These are phyloP conservation scores for Synchytrium microbalum DNA, from an alignment of 371 early-diverging fungal species.

Conservation along the genomic window DNA sequence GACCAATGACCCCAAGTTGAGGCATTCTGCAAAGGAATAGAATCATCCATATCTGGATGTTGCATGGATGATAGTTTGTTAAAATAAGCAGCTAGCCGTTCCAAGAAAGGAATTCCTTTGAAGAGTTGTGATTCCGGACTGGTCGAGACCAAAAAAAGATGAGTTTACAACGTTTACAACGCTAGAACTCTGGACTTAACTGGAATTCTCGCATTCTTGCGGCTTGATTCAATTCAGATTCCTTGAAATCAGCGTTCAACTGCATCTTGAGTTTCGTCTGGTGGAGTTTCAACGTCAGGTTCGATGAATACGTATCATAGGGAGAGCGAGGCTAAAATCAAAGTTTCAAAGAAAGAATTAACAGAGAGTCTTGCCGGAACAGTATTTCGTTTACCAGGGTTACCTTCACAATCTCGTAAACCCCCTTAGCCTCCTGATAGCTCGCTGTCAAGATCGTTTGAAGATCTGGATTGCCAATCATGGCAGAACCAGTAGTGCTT, in stretches of 20 bases:
- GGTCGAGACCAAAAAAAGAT: not conserved
- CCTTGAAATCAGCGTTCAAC: slow-evolving; percentile 60
- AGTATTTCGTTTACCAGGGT: not conserved
- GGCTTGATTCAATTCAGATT: slow-evolving; percentile 34
- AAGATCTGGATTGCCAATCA: slow-evolving; percentile 68
- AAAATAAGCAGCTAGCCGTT: not conserved
- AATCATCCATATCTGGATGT: not conserved
- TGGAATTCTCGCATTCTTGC: slow-evolving; percentile 21
- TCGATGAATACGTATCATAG: slow-evolving; percentile 1
- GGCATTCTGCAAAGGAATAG: not conserved
- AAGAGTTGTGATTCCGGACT: slow-evolving; percentile 2
- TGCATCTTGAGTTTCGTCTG: slow-evolving; percentile 51
- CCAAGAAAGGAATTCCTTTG: not conserved
- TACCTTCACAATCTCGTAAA: slow-evolving; percentile 49
- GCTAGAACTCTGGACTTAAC: not conserved
- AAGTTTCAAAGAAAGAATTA: not conserved
- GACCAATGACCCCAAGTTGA: slow-evolving; percentile 22
- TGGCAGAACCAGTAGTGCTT: slow-evolving; percentile 59
- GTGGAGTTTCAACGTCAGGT: slow-evolving; percentile 20
- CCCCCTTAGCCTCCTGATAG: slow-evolving; percentile 54
- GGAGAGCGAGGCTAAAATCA: not conserved
- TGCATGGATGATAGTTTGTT: not conserved
- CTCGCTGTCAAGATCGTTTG: slow-evolving; percentile 54
- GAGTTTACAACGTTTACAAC: not conserved
- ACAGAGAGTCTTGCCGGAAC: not conserved